A percentile compares a stretch with the other conserved stretches of the same genome.
Evolutionary conservation across 2,329 filamentous ascomycete genomes (phyloP).

Genomic region (Fusarium sp.): DNA sequence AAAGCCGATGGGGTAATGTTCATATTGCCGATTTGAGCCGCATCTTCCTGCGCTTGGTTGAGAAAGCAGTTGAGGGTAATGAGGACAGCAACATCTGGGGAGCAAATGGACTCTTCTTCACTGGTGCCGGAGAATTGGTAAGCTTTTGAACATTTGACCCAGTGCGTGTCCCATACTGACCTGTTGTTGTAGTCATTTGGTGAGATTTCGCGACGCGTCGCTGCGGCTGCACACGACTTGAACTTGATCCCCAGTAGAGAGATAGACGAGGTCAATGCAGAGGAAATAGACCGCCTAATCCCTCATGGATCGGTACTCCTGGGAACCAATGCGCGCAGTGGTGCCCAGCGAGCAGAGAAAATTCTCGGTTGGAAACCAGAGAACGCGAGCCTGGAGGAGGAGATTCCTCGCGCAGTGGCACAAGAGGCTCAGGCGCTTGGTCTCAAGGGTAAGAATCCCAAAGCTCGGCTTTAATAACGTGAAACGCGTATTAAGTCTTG

Average conservation of each 20-base stretch:
- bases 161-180: neutral
- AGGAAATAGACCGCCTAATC: conserved; percentile 61
- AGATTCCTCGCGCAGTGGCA: conserved; percentile 47
- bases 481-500: neutral
- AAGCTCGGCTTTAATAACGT: neutral
- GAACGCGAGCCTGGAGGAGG: conserved; percentile 62
- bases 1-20: conserved; percentile 54
- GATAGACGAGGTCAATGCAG: conserved; percentile 48
- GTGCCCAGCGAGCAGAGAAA: conserved; percentile 64
- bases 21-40: conserved; percentile 54
- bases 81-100: conserved; percentile 52
- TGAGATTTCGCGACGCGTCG: conserved; percentile 50
- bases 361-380: conserved; percentile 68
- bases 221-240: conserved; percentile 41
- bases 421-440: conserved; percentile 38
- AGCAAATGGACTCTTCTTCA: conserved; percentile 56
- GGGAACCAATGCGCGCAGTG: conserved; percentile 70
- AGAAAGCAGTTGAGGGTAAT: conserved; percentile 49
- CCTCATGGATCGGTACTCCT: conserved; percentile 63
- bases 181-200: conserved; percentile 41
- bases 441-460: conserved; percentile 3
- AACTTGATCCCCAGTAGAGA: conserved; percentile 40
- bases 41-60: conserved; percentile 50
- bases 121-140: conserved; percentile 49
- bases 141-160: conserved; percentile 5